Evolutionary conservation across 139 green algal genomes (phyloP).

Genomic region (Chlorella sp.): DNA sequence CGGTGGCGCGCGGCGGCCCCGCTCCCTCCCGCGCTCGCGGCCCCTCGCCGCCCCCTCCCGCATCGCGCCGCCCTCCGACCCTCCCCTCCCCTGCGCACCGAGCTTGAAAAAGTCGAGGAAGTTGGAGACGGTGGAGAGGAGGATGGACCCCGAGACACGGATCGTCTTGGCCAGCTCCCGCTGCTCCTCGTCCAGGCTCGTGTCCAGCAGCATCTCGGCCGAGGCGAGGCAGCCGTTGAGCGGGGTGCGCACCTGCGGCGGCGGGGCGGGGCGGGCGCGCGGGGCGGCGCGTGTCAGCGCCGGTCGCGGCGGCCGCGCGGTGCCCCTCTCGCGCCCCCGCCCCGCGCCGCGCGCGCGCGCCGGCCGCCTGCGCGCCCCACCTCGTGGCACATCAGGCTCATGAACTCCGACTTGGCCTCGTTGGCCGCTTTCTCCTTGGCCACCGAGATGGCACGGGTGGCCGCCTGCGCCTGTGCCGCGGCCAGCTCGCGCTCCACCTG

Average conservation of each 20-base stretch:
- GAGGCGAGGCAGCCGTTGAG: conserved; percentile 86
- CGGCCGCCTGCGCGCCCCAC: too few relatives aligned
- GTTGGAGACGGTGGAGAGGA: conserved; percentile 84
- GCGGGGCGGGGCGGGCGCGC: too few relatives aligned
- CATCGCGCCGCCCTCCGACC: too few relatives aligned
- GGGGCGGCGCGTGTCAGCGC: too few relatives aligned
- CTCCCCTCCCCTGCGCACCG: too few relatives aligned
- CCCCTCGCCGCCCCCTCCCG: too few relatives aligned
- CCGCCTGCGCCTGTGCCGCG: conserved; percentile 58
- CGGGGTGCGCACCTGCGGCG: conserved; percentile 78
- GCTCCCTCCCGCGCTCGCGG: too few relatives aligned
- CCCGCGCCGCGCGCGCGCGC: too few relatives aligned
- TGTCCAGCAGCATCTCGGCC: conserved; percentile 90
- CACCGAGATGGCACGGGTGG: conserved; percentile 60
- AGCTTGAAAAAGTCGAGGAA: conserved; percentile 94
- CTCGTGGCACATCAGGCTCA: conserved; percentile 72
- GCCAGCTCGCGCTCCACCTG: conserved; percentile 65
- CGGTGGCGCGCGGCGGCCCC: background rate
- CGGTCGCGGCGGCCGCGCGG: too few relatives aligned
- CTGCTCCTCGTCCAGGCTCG: conserved; percentile 70
- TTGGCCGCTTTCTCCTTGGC: conserved; percentile 76
- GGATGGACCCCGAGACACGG: conserved; percentile 74
- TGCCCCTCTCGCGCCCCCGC: too few relatives aligned
- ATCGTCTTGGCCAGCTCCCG: conserved; percentile 83
- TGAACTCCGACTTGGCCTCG: conserved; percentile 77